These are phyloP conservation scores for Heritiera fomes DNA, from an alignment of 345 rosid genomes.

Conservation along the genomic window DNA sequence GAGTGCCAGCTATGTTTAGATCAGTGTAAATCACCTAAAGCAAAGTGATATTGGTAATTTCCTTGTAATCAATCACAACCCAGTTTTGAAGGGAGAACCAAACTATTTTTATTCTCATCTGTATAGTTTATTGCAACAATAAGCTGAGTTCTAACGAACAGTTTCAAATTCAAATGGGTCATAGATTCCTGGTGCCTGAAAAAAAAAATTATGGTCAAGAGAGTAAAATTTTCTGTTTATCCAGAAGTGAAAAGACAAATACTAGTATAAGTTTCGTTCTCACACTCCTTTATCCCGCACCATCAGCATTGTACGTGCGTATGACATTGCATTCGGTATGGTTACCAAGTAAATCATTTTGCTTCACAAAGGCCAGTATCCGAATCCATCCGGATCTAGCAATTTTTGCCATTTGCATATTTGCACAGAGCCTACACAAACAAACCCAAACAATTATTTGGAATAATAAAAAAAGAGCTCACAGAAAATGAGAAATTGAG, in stretches of 20 bases:
- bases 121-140: too few species aligned
- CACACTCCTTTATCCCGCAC: background rate
- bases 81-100: too few species aligned
- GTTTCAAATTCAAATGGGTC: background rate
- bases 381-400: background rate
- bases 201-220: background rate
- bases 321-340: background rate
- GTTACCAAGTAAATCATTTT: constrained; percentile 24
- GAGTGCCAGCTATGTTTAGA: background rate
- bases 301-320: background rate
- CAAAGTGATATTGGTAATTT: background rate
- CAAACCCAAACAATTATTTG: background rate
- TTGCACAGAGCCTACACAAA: constrained; percentile 74
- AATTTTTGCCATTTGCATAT: constrained; percentile 77
- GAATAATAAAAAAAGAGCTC: background rate
- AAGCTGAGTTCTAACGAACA: too few species aligned
- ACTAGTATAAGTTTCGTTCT: background rate
- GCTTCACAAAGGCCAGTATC: constrained; percentile 74
- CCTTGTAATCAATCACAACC: background rate
- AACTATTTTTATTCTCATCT: too few species aligned
- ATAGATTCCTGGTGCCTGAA: background rate
- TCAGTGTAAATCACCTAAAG: background rate
- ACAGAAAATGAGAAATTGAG: background rate
- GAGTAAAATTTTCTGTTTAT: background rate
- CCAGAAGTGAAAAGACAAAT: background rate